Conservation (phyloP, 495 filamentous ascomycete species). For the Chlorociboria aeruginascens region DNA sequence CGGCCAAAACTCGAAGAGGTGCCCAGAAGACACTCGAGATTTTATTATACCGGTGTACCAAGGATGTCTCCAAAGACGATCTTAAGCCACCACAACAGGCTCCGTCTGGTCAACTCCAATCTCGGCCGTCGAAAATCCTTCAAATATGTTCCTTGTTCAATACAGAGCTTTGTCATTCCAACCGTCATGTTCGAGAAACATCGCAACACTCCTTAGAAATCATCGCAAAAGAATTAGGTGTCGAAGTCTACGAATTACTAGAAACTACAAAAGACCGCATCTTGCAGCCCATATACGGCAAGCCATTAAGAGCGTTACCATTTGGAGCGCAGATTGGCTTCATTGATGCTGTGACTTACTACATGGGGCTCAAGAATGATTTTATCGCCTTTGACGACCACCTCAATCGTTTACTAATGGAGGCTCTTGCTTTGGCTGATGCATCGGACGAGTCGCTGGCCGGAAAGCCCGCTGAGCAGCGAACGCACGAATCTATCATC, state of each 20-base stretch:
- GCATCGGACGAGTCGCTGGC: conserved; percentile 83
- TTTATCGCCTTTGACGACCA: conserved; percentile 85
- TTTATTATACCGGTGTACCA: conserved; percentile 63
- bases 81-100: conserved; percentile 34
- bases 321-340: conserved; percentile 93
- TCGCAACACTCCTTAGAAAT: conserved; percentile 71
- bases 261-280: conserved; percentile 78
- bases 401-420: conserved; percentile 78
- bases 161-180: conserved; percentile 84
- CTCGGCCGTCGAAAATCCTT: conserved; percentile 41
- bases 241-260: conserved; percentile 74
- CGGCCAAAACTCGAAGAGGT: conserved; percentile 68
- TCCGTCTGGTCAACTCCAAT: conserved; percentile 23
- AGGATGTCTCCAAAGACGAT: conserved; percentile 62
- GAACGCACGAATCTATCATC: conserved; percentile 81
- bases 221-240: conserved; percentile 60
- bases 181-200: conserved; percentile 79
- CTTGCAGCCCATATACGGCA: conserved; percentile 79
- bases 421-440: conserved; percentile 85
- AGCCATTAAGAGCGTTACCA: conserved; percentile 83
- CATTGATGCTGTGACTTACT: conserved; percentile 93
- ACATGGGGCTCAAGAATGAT: conserved; percentile 71
- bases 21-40: conserved; percentile 73
- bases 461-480: conserved; percentile 74
- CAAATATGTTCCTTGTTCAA: conserved; percentile 75